Evolutionary conservation across 495 filamentous ascomycete species (phyloP), one percentile per base, ranked within the genome.

Genomic region (Aspergillus sparsus): DNA sequence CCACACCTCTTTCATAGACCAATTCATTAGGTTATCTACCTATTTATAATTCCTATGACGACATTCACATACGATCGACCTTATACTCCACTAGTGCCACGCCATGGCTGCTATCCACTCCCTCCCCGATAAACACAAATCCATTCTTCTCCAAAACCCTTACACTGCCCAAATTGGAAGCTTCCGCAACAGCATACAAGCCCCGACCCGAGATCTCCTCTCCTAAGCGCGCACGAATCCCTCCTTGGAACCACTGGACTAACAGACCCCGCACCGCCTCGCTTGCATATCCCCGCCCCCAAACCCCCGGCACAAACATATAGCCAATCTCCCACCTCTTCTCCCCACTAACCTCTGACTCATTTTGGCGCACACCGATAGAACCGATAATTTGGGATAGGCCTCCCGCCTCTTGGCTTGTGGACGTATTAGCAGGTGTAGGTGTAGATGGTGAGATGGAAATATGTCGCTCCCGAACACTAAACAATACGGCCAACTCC

Each of bases 261-360:
- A 57, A 13, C 15, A 57, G 7, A 3, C 56, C 61, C 52, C 16
- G 33, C 46, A 64, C 65, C 2, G 58, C 58, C 58, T 67, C 65
- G 21, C 51, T 64, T 39, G 65, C 65, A 52, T 64, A 62, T 34
- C 65, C 65, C 41, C 44, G 21, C 9, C 65, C 61, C 65, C 65
- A 67, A 7, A 56, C 55, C 15, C 13, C 0, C 0, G 61, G 55
- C 7, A 64, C 51, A 49, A 67, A 60, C 39, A 58, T 55, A 42
- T 67, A 67, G 15, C 65, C 65, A 34, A 67, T 21, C 46, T 67
- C 65, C 55, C 50, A 60, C n/a, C 52, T 51, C 11, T 47, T 41
- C 11, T 39, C 36, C 33, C 33, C 31, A 5, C 36, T 41, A 3
- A 37, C 31, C 8, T 13, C 7, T 1, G 63, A 44, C 6, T 47